Conservation (phyloP, 192 early-diverging fungal species). For the Rhizoclosmatium sp. region DNA sequence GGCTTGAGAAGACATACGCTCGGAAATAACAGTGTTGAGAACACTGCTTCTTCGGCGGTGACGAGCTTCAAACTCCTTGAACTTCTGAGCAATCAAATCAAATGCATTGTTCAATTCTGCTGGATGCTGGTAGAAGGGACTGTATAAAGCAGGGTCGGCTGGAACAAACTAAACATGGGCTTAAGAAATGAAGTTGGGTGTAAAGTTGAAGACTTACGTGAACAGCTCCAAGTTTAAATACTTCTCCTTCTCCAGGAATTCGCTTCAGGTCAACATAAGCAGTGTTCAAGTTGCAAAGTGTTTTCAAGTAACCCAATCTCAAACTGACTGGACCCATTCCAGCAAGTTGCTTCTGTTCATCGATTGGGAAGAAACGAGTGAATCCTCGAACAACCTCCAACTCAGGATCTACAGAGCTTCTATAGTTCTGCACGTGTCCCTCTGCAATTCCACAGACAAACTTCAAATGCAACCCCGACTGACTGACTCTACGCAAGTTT, state of each 20-base stretch:
- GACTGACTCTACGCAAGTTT: background rate
- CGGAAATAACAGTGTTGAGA: constrained; percentile 25
- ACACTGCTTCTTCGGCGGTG: constrained; percentile 33
- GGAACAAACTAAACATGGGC: constrained; percentile 33
- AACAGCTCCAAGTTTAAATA: constrained; percentile 37
- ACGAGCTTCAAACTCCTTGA: constrained; percentile 40
- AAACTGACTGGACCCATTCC: constrained; percentile 36
- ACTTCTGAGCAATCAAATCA: constrained; percentile 6
- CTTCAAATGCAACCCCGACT: constrained; percentile 21
- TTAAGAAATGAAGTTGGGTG: background rate
- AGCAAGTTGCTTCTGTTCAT: constrained; percentile 38
- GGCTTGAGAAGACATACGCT: constrained; percentile 14
- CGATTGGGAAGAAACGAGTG: constrained; percentile 34
- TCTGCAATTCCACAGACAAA: constrained; percentile 38
- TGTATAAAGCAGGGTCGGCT: constrained; percentile 32
- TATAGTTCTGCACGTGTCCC: background rate
- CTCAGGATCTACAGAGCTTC: constrained; percentile 28
- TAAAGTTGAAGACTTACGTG: constrained; percentile 31
- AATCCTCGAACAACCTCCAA: constrained; percentile 40
- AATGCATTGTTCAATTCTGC: constrained; percentile 28
- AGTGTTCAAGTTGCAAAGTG: constrained; percentile 33
- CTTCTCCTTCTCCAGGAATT: constrained; percentile 38
- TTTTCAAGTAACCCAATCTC: constrained; percentile 38
- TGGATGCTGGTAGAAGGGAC: constrained; percentile 31
- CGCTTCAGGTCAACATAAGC: constrained; percentile 43